Base-by-base conservation (phyloP, 1,284 basidiomycete genomes). In the Sphaerobolus stellatus region DNA sequence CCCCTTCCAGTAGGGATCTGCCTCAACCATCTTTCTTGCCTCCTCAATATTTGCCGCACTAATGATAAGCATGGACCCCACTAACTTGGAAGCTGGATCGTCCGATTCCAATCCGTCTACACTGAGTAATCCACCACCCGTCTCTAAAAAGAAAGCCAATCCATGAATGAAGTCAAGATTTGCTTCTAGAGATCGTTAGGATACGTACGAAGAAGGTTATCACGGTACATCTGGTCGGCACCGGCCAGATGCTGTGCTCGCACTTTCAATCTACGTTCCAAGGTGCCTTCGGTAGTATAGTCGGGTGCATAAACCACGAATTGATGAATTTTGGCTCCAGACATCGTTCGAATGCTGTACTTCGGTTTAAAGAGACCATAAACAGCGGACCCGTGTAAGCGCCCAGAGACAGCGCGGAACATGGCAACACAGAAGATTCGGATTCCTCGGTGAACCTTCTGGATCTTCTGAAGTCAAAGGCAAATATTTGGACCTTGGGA, bases 271-370 rank as follows among this genome's bases (percentile, higher is more conserved):
- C 82, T 73, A 24, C 72, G 73, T 24, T 73, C 69, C 38, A 78
- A 74, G 5, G 78, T 74, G 5, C 73, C 80, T 54, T 73, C 73
- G 45, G 79, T 76, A 9, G 72, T 75, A 58, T 69, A 75, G 58
- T 83, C 81, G 3, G 79, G 80, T 2, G 80, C 78, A 62, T 77
- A 82, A 27, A 83, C 76, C 53, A 82, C 61, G 63, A 78, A 82
- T 9, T 64, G 64, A 11, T 71, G 72, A 38, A 59, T 22, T 38
- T 3, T 38, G 36, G 41, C n/a, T n/a, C n/a, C n/a, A n/a, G n/a
- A n/a, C n/a, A n/a, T n/a, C n/a, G n/a, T n/a, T n/a, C n/a, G n/a
- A n/a, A n/a, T n/a, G n/a, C n/a, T n/a, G n/a, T n/a, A n/a, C n/a
- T n/a, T n/a, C n/a, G n/a, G n/a, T n/a, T n/a, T n/a, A n/a, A n/a